phyloP scores from a whole-genome alignment of 2,329 filamentous ascomycete species.

The Colletotrichum australisinense region DNA sequence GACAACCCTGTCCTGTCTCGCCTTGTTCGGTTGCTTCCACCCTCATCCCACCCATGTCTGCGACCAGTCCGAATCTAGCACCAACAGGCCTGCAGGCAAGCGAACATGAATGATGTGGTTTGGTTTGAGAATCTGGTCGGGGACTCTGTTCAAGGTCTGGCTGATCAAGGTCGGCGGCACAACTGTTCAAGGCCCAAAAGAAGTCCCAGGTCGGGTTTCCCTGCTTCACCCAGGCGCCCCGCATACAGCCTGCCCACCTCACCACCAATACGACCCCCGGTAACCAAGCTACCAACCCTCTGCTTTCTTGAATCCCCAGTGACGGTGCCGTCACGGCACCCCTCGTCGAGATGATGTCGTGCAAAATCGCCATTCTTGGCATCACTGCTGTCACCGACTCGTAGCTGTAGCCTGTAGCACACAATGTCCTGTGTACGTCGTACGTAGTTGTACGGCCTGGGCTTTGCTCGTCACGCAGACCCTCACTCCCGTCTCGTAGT shows the following conservation, averaged over 20 bases:
- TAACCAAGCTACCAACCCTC: conserved; percentile 22
- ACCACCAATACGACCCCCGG: conserved; percentile 1
- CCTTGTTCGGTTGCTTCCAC: conserved; percentile 1
- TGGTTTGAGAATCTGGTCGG: background rate
- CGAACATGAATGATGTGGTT: background rate
- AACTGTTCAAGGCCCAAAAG: background rate
- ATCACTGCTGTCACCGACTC: conserved; percentile 32
- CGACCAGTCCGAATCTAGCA: background rate
- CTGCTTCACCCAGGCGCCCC: conserved; percentile 29
- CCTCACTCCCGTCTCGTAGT: conserved; percentile 2
- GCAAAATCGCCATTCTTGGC: conserved; percentile 36
- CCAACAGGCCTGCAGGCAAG: background rate
- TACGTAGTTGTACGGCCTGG: conserved; percentile 20
- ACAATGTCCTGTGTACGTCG: background rate
- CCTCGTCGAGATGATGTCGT: conserved; percentile 33
- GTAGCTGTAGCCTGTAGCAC: conserved; percentile 14
- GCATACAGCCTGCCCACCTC: conserved; percentile 21
- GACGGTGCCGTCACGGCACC: conserved; percentile 16
- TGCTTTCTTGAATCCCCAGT: background rate
- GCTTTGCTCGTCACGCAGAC: conserved; percentile 15
- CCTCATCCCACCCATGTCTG: background rate
- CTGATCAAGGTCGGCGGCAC: too few relatives aligned
- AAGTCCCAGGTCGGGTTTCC: background rate
- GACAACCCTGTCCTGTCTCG: conserved; percentile 4
- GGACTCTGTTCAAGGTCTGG: background rate